A percentile compares a stretch with the other conserved stretches of the same genome.
Evolutionary conservation across 192 early-diverging fungal species (phyloP).

Genomic region (Entomortierella lignicola): DNA sequence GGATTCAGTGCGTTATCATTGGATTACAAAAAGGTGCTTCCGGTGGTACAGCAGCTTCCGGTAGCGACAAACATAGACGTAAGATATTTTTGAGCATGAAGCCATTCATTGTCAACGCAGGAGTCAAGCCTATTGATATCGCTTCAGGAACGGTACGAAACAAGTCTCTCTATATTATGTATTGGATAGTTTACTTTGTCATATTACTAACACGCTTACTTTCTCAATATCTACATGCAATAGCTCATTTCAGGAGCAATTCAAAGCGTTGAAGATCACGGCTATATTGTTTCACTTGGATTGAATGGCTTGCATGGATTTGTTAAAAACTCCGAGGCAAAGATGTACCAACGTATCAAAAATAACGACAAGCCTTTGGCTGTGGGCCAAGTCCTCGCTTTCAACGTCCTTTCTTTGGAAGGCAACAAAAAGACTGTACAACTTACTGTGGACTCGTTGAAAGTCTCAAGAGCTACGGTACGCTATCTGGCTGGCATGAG

Average conservation of each 20-base stretch:
- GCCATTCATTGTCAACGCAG: constrained; percentile 82
- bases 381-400: constrained; percentile 82
- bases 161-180: background rate
- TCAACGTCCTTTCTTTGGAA: constrained; percentile 70
- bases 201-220: background rate
- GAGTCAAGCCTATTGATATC: constrained; percentile 73
- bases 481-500: background rate
- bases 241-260: constrained; percentile 76
- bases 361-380: constrained; percentile 69
- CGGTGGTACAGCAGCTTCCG: constrained; percentile 32
- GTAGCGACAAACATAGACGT: constrained; percentile 57
- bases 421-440: constrained; percentile 72
- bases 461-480: constrained; percentile 63
- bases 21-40: constrained; percentile 59
- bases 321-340: constrained; percentile 74
- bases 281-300: constrained; percentile 86
- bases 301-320: constrained; percentile 78
- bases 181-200: background rate
- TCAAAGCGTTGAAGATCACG: constrained; percentile 91
- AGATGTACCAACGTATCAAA: constrained; percentile 69
- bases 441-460: constrained; percentile 72
- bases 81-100: constrained; percentile 81
- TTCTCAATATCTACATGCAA: constrained; percentile 2
- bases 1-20: constrained; percentile 79
- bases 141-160: constrained; percentile 73